Evolutionary conservation across 106 monocot species (phyloP), one percentile per base, ranked within the genome.

Genomic region (Phalaenopsis equestris): DNA sequence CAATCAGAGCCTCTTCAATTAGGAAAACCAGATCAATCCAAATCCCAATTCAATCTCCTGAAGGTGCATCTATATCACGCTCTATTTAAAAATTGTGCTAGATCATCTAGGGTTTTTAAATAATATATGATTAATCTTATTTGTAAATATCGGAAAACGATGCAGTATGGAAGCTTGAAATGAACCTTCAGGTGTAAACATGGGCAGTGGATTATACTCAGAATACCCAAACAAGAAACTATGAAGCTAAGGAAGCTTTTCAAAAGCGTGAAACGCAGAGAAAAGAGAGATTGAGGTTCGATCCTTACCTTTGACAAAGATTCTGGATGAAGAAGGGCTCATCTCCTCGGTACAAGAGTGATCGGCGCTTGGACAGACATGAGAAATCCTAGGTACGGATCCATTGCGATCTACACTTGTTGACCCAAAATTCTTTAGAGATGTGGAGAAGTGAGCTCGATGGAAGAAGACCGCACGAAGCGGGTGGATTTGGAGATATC

Each of bases 301-400:
- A n/a, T 7, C 42, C 5, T 19, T 45, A 74, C 74, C 74, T 74
- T 74, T 74, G n/a, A 74, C n/a, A 36, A 74, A 74, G 42, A 74
- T 74, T n/a, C 43, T 74, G 45, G 42, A 45, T 42, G 74, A 42
- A 45, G 43, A 2, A n/a, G 74, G n/a, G n/a, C n/a, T 74, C 18
- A 18, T 42, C 43, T 73, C 73, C 42, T 74, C 74, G 74, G 17
- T 37, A 15, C n/a, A 36, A n/a, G n/a, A 19, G 19, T 16, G 43
- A 45, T 19, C 74, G 74, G 41, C 18, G 17, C 19, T 36, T 45
- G 18, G n/a, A 14, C 43, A 14, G 74, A 74, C 36, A 19, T 18
- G 43, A 19, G 74, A 42, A 9, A 74, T 45, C 18, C 42, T 42
- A 43, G 18, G 41, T 19, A 19, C 43, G 74, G n/a, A 42, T 42